Evolutionary conservation across 495 filamentous ascomycete species (phyloP).

Genomic region (Neurospora sp.): DNA sequence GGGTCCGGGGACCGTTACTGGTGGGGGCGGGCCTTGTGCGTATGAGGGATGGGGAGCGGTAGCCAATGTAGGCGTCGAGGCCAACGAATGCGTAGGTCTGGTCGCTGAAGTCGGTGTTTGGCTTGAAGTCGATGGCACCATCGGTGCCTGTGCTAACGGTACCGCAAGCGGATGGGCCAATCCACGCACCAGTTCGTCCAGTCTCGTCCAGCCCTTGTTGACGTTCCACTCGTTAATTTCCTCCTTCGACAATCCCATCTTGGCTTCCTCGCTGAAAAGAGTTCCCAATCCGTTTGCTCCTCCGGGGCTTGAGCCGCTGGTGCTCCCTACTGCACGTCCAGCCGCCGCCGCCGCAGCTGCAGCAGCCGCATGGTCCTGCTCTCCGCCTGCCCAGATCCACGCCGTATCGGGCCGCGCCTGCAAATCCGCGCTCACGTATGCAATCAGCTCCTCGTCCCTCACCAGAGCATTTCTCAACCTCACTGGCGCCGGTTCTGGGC

Average conservation of each 20-base stretch:
- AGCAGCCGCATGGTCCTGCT: conserved; percentile 29
- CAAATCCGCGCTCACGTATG: conserved; percentile 80
- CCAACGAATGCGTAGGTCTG: not conserved
- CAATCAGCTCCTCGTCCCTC: conserved; percentile 84
- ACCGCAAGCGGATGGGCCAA: conserved; percentile 5
- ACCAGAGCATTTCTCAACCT: conserved; percentile 42
- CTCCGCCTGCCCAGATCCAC: conserved; percentile 79
- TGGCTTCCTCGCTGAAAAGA: conserved; percentile 15
- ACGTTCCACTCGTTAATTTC: conserved; percentile 16
- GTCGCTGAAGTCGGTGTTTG: not conserved
- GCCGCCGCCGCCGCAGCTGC: conserved; percentile 2
- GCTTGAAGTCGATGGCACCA: not conserved
- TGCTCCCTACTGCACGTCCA: not conserved
- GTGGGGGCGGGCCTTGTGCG: not conserved
- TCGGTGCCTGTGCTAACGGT: not conserved
- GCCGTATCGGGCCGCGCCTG: conserved; percentile 69
- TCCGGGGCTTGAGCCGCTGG: not conserved
- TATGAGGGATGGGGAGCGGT: not conserved
- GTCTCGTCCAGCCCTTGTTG: conserved; percentile 14
- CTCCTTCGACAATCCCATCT: conserved; percentile 15
- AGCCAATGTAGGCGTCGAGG: not conserved
- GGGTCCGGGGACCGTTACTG: not conserved
- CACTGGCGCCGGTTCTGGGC: conserved; percentile 8
- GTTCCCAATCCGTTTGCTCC: not conserved
- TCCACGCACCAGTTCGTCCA: conserved; percentile 16